Evolutionary conservation across 2,329 filamentous ascomycete genomes (phyloP), one percentile per base, ranked within the genome.

Genomic region (Epichloe aotearoae): DNA sequence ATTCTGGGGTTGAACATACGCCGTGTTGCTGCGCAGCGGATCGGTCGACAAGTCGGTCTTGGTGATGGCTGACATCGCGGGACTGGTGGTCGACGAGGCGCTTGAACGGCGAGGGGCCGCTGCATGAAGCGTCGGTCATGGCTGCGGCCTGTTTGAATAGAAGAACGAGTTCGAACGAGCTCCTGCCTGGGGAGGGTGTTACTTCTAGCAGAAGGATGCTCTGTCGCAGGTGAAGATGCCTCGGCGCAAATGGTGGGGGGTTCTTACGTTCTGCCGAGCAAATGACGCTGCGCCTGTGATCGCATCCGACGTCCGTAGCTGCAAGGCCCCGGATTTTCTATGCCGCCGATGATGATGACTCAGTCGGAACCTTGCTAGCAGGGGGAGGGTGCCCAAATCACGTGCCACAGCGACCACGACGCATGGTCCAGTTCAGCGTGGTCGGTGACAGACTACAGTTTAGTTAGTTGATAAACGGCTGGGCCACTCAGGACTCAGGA

Each of bases 111-210:
- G 66, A 67, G 2, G 64, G 62, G 36, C 68, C 69, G 53, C 68
- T 69, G 54, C 70, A 72, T 10, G 69, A 68, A 50, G 63, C 62
- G 49, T 71, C 68, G 38, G 68, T 63, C 69, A 72, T 72, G 49
- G 34, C 40, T 30, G 34, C 5, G 17, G 30, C 23, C 37, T 23
- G 14, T 26, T 12, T 34, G 30, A 23, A n/a, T n/a, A 11, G 14
- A 39, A 23, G 6, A 5, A 39, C 19, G 12, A 20, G 6, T n/a
- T 30, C 4, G 6, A 5, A 39, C 19, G 12, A 20, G 6, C 11
- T 30, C 4, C 30, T 15, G 23, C 7, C 15, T 20, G 17, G 12
- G 12, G 36, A 14, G 4, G 12, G 5, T 38, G 36, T 38, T 8
- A 14, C 36, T n/a, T 38, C 36, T 30, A 30, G 26, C 26, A 30